Evolutionary conservation across 2,329 filamentous ascomycete genomes (phyloP).

Genomic region (Epichloe typhina): DNA sequence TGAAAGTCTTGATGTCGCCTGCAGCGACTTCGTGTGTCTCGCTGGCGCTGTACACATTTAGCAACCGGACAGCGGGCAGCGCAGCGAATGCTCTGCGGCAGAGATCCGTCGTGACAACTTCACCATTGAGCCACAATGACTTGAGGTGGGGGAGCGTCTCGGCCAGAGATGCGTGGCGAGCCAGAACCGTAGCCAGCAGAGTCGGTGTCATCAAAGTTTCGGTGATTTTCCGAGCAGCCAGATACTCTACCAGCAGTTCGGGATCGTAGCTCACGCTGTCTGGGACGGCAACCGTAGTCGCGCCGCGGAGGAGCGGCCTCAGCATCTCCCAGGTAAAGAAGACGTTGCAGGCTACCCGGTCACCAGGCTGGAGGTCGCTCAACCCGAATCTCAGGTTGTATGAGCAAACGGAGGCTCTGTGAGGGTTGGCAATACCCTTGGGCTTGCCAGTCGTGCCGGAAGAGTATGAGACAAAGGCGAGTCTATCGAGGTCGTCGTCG

Average conservation of each 20-base stretch:
- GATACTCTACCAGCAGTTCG: slow-evolving; percentile 56
- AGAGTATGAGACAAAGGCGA: slow-evolving; percentile 72
- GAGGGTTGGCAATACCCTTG: slow-evolving; percentile 73
- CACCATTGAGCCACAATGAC: slow-evolving; percentile 69
- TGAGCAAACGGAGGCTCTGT: slow-evolving; percentile 59
- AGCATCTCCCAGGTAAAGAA: slow-evolving; percentile 82
- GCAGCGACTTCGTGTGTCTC: slow-evolving; percentile 73
- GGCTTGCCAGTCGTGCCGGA: slow-evolving; percentile 66
- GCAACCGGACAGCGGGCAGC: slow-evolving; percentile 53
- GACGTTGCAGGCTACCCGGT: slow-evolving; percentile 76
- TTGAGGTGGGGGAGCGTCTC: slow-evolving; percentile 50
- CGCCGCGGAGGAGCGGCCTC: slow-evolving; percentile 61
- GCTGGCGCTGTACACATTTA: slow-evolving; percentile 73
- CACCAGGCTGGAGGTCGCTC: slow-evolving; percentile 56
- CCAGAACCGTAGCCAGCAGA: slow-evolving; percentile 59
- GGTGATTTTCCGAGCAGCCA: slow-evolving; percentile 52
- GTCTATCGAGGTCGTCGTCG: slow-evolving; percentile 56
- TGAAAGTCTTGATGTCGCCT: slow-evolving; percentile 57
- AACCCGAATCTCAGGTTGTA: slow-evolving; percentile 61
- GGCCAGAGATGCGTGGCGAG: slow-evolving; percentile 53
- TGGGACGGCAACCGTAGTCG: slow-evolving; percentile 61
- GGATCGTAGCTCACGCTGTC: slow-evolving; percentile 71
- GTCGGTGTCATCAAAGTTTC: slow-evolving; percentile 80
- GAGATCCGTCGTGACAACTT: slow-evolving; percentile 69
- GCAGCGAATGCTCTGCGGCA: slow-evolving; percentile 54